Evolutionary conservation across 129 eudicot genomes (phyloP).

Genomic region (Glebionis coronaria): DNA sequence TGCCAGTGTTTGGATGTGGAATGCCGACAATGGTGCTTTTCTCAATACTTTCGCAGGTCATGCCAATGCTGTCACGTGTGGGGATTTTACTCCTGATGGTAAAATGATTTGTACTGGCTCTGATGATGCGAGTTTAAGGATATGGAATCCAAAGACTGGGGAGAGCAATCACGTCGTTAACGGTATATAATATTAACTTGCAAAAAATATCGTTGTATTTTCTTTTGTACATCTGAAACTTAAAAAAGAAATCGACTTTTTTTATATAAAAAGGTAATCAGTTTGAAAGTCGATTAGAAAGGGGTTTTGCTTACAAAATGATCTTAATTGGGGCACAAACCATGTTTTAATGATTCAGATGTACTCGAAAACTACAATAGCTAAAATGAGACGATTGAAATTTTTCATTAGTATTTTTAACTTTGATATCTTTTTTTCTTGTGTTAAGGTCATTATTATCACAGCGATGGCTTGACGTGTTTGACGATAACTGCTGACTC

Average conservation of each 20-base stretch:
- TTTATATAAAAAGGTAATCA: too few species aligned
- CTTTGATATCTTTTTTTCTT: not conserved
- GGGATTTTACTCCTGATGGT: constrained; percentile 98
- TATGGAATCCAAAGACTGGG: constrained; percentile 83
- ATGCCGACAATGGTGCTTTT: constrained; percentile 70
- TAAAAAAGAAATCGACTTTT: too few species aligned
- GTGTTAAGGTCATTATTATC: constrained; percentile 75
- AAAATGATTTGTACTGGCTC: constrained; percentile 85
- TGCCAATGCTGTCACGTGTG: constrained; percentile 75
- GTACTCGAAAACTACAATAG: too few species aligned
- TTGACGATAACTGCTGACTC: constrained; percentile 78
- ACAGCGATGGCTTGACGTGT: constrained; percentile 78
- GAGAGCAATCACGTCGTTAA: constrained; percentile 63
- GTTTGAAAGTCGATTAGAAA: too few species aligned
- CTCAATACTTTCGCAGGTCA: constrained; percentile 77
- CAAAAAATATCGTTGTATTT: not conserved
- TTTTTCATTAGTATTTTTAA: not conserved
- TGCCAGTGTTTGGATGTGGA: constrained; percentile 95
- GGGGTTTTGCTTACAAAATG: too few species aligned
- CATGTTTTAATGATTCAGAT: too few species aligned
- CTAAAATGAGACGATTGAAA: too few species aligned
- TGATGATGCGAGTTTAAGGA: constrained; percentile 92
- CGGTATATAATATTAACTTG: constrained; percentile 21
- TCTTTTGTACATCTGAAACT: too few species aligned
- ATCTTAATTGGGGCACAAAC: too few species aligned